These are phyloP conservation scores for Penicillium expansum DNA, from an alignment of 2,329 filamentous ascomycete species.

Conservation along the genomic window DNA sequence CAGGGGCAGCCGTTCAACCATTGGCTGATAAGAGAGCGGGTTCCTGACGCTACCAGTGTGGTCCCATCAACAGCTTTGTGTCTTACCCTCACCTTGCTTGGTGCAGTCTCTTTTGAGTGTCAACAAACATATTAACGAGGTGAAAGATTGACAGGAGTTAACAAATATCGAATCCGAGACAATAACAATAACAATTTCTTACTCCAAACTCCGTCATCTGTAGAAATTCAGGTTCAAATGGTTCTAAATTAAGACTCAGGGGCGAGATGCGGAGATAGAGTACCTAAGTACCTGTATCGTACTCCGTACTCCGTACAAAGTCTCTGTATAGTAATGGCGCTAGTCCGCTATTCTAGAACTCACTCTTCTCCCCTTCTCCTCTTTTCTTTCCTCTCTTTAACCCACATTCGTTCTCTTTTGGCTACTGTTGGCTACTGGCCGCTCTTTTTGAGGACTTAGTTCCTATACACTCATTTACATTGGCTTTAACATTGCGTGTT, in stretches of 20 bases:
- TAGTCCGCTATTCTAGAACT: slow-evolving; percentile 21
- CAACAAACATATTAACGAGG: neutral
- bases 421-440: slow-evolving; percentile 28
- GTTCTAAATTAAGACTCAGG: slow-evolving; percentile 16
- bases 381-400: slow-evolving; percentile 17
- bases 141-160: neutral
- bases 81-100: slow-evolving; percentile 19
- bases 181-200: neutral
- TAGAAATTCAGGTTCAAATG: neutral
- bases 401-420: slow-evolving; percentile 21
- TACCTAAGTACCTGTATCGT: neutral
- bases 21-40: slow-evolving; percentile 21
- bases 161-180: neutral
- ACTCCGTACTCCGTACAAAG: neutral
- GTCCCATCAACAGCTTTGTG: slow-evolving; percentile 2
- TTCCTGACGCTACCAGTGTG: slow-evolving; percentile 27
- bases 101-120: slow-evolving; percentile 4
- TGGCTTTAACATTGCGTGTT: neutral
- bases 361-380: slow-evolving; percentile 20
- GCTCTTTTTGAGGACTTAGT: slow-evolving; percentile 25
- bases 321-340: slow-evolving; percentile 10
- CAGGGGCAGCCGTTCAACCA: slow-evolving; percentile 20
- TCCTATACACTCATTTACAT: slow-evolving; percentile 8
- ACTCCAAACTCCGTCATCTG: too few species aligned
- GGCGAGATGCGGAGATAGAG: slow-evolving; percentile 8